Conservation (phyloP, 1,139 yeast species). For the Yueomyces sp. region DNA sequence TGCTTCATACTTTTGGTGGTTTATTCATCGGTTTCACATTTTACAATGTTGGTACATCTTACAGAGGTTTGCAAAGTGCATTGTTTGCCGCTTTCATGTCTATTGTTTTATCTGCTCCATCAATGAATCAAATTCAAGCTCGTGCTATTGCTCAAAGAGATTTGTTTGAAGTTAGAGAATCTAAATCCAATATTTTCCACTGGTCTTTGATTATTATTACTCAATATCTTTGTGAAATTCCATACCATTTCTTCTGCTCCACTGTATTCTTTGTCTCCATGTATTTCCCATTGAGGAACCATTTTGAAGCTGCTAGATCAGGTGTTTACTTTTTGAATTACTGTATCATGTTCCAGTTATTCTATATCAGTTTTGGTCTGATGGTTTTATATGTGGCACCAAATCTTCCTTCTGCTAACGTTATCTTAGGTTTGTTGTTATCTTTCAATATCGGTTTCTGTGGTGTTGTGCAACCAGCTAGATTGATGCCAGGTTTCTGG, state of each 20-base stretch:
- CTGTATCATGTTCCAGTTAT: conserved; percentile 43
- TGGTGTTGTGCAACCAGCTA: conserved; percentile 50
- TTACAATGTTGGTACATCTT: conserved; percentile 25
- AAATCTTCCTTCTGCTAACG: conserved; percentile 50
- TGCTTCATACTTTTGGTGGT: conserved; percentile 28
- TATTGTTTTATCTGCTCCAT: conserved; percentile 28
- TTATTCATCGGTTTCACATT: conserved; percentile 37
- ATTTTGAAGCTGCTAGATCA: conserved; percentile 35
- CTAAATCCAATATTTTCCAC: conserved; percentile 52
- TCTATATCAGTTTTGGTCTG: conserved; percentile 42
- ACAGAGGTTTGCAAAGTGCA: conserved; percentile 33
- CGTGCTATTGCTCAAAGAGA: conserved; percentile 42
- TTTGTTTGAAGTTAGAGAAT: conserved; percentile 49
- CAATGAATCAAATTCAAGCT: conserved; percentile 33
- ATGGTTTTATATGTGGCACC: conserved; percentile 46
- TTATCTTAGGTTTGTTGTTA: conserved; percentile 39
- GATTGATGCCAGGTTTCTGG: conserved; percentile 59
- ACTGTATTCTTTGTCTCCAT: conserved; percentile 40
- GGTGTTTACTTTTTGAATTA: conserved; percentile 44
- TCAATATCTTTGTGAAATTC: conserved; percentile 41
- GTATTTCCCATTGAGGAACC: conserved; percentile 47
- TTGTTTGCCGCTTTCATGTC: conserved; percentile 40
- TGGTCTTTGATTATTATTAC: conserved; percentile 45
- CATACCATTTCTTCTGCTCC: conserved; percentile 41
- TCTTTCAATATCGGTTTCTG: conserved; percentile 45